Percentiles rank a stretch among this genome's conserved stretches.
These are phyloP conservation scores for Phytophthora citricola DNA, from an alignment of 352 stramenopile genomes.

Conservation along the genomic window DNA sequence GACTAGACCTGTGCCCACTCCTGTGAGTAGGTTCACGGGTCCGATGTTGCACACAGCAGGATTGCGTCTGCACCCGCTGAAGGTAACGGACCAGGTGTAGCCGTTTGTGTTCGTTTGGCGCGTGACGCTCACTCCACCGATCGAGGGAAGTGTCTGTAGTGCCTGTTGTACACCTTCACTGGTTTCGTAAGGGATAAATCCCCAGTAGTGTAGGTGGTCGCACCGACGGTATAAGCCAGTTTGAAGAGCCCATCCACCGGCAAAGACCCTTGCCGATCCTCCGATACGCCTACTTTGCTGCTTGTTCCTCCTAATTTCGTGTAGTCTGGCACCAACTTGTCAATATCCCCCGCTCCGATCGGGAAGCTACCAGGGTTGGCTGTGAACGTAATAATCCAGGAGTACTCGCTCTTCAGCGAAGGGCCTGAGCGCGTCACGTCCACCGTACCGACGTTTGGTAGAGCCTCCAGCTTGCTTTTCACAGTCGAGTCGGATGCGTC, in stretches of 20 bases:
- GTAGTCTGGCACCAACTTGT: slow-evolving; percentile 46
- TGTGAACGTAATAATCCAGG: slow-evolving; percentile 94
- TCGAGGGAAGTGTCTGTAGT: slow-evolving; percentile 51
- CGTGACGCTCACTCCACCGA: slow-evolving; percentile 73
- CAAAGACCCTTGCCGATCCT: slow-evolving; percentile 54
- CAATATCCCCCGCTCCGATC: slow-evolving; percentile 71
- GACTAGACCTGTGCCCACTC: slow-evolving; percentile 48
- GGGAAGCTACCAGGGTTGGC: slow-evolving; percentile 95
- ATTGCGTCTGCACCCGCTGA: slow-evolving; percentile 78
- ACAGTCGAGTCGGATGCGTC: slow-evolving; percentile 94
- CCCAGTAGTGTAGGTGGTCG: slow-evolving; percentile 40
- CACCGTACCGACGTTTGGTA: slow-evolving; percentile 94
- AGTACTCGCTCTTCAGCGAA: slow-evolving; percentile 90
- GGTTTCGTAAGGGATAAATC: slow-evolving; percentile 64
- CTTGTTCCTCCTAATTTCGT: slow-evolving; percentile 54
- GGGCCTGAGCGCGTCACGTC: slow-evolving; percentile 84
- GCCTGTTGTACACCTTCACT: slow-evolving; percentile 51
- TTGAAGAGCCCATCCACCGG: slow-evolving; percentile 72
- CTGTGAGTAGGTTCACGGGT: slow-evolving; percentile 70
- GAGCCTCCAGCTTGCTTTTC: slow-evolving; percentile 90
- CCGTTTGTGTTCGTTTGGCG: slow-evolving; percentile 66
- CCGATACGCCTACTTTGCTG: slow-evolving; percentile 45
- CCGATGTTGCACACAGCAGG: slow-evolving; percentile 92
- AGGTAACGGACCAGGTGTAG: slow-evolving; percentile 93
- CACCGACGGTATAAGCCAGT: slow-evolving; percentile 49